Evolutionary conservation across 345 rosid genomes (phyloP), one percentile per base, ranked within the genome.

Genomic region (Tarenaya hassleriana): DNA sequence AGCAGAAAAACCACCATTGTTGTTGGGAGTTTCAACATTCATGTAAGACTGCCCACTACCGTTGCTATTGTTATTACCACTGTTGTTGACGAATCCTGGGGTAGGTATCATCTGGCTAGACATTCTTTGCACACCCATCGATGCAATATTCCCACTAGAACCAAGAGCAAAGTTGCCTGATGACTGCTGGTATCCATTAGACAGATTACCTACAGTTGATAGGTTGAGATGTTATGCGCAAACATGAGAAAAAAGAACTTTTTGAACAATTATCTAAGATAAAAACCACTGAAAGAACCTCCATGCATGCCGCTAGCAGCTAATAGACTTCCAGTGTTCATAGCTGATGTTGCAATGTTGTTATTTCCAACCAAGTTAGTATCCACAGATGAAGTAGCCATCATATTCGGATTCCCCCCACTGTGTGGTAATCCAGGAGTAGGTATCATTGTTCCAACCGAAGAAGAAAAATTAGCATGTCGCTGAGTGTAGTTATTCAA

Each of bases 21-120:
- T 83, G 70, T 50, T 81, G 31, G 84, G 66, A 67, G 85, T 62
- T 53, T 94, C 95, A 73, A 73, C 60, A 73, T 50, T 76, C 76
- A 79, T 34, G 54, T 77, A 82, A 62, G 88, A 69, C 59, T 75
- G 94, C 53, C 49, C 75, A 56, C 46, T 63, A 44, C 46, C 60
- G 46, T 52, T 73, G 59, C 50, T 75, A 50, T 13, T 71, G 48
- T 34, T 81, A 66, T 27, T 79, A 58, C 47, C 72, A 56, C 15
- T 71, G 55, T 48, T 76, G 62, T 58, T 72, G 56, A 64, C 84
- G 58, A 81, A 86, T 27, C 99, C 99, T 49, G 99, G 99, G 16
- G 99, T 86, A 52, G 99, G 99, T 70, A 94, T 88, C 99, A 94
- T 88, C 60, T 88, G 95, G 67, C 87, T 78, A 46, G 77, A 43